Base-by-base conservation (phyloP, 2,329 filamentous ascomycete genomes). In the Pochonia chlamydosporia region DNA sequence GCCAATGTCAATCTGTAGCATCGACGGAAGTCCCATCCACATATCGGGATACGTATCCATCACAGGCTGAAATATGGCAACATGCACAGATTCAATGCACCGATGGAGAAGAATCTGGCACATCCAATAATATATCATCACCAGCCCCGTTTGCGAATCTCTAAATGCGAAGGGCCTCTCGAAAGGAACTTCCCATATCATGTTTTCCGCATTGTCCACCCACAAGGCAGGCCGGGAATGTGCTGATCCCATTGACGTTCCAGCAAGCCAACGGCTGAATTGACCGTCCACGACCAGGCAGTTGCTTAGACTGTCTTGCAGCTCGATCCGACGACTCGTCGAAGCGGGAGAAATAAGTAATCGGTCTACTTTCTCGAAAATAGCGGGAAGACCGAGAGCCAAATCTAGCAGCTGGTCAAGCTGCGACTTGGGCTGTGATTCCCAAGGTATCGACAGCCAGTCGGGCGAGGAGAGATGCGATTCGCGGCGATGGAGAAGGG, bases 51-150 rank as follows among this genome's bases (percentile, higher is more conserved):
- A 70, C 16, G 62, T 60, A 45, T 72, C 69, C 10, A 71, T 52
- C 16, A 70, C 67, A 0, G 72, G 67, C 49, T 75, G 65, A 50
- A 69, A 70, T 39, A 76, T 65, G 48, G 63, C 59, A 23, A 64
- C 61, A 48, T 78, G 66, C 14, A 81, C 60, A 14, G 56, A 55
- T 49, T 71, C 69, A 35, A 79, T 67, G 53, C 69, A 74, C 9
- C 68, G 71, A 51, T 74, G 71, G 40, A 81, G 69, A 11, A 72
- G 53, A 24, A 79, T 63, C 40, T 76, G 69, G 1, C 70, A 59
- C 50, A 74, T 69, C 77, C 77, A 81, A 58, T 78, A 79, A 56
- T 76, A 74, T 11, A 78, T 59, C 51, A 79, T 71, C 40, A 67
- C 66, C 26, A 78, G 52, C 1, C 76, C 72, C 1, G 71, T 67